Base-by-base conservation (phyloP, 2,329 filamentous ascomycete species). In the Ceratocystis diversiconidia region DNA sequence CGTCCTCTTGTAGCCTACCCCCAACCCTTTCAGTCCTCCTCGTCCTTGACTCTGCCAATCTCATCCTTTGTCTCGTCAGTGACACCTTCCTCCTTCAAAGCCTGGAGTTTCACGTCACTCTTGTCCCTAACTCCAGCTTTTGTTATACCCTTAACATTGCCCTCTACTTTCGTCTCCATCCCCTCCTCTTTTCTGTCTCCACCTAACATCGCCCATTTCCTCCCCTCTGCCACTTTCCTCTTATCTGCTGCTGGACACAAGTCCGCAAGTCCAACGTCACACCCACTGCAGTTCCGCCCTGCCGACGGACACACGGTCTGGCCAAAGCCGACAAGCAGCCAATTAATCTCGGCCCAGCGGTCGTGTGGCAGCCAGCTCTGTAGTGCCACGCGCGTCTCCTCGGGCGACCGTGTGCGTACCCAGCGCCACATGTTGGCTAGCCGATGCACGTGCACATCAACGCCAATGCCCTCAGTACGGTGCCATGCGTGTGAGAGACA, bases 351-450 rank as follows among this genome's bases (percentile, higher is more conserved):
- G 74, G 89, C 88, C 92, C 92, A 96, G 71, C 83, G 85, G 62
- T 95, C 89, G 67, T 76, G 82, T 1, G 92, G 92, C 70, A 96
- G 77, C 92, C 92, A 96, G 17, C 80, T 80, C 77, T 96, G 83
- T 67, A 96, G 78, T 43, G 85, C 83, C 64, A 80, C 76, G 55
- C 92, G 80, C 36, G 92, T 95, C 73, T 89, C 88, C 77, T 96
- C 92, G 0, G 92, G 92, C 12, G 79, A 87, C 71, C 84, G 86
- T 1, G 88, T 92, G 73, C 83, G 84, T 73, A 95, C 84, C 92
- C 92, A 96, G 2, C 89, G 88, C 91, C 91, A 96, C 32, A 95
- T 79, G 76, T 96, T 96, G 63, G 90, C 92, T 75, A 96, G 95
- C 65, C 92, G 87, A 76, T 96, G 92, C 2, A 96, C 92, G 75